Base-by-base conservation (phyloP, 2,329 filamentous ascomycete species). In the Pseudogymnoascus sp. region DNA sequence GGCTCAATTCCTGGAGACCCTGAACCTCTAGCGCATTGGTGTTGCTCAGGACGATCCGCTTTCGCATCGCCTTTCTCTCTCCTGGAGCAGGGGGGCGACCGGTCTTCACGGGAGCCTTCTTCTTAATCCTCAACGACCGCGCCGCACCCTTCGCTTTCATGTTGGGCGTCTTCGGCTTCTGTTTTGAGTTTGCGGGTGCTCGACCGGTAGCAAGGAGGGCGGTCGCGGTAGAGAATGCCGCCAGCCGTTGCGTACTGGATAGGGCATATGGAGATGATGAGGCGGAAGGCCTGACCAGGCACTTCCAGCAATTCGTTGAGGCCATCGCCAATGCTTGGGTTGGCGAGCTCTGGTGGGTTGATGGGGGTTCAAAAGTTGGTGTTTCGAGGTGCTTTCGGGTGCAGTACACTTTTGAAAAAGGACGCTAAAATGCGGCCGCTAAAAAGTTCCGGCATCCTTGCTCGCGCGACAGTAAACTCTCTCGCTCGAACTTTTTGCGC, bases 41-140 rank as follows among this genome's bases (percentile, higher is more conserved):
- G 77, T 97, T 99, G 79, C 88, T 93, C 64, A 99, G 85, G 64
- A 95, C 86, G 70, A 99, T 90, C 68, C 90, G 86, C 79, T 95
- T 96, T 67, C 92, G 87, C 72, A 90, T 80, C 29, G 90, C 89
- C 77, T 92, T 96, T 67, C 92, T 86, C 80, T 97, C 92, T 67
- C 92, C 93, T 2, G 85, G 80, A 10, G 79, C 79, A 18, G 89
- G 88, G 13, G 85, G 80, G 74, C 82, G 83, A 15, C 69, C 70
- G 3, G 66, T 65, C 62, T 66, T 65, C 58, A 65, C 63, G 60
- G 63, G 52, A 5, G 64, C 58, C 72, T 80, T 80, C 74, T 84
- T 86, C 74, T 82, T 85, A 66, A 73, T 70, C 61, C 62, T 64
- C 21, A 70, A 39, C 10, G 67, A 69, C 45, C 64, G 58, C 39